These are phyloP conservation scores for Babesia sp. DNA, from an alignment of 169 alveolate species.

Conservation along the genomic window DNA sequence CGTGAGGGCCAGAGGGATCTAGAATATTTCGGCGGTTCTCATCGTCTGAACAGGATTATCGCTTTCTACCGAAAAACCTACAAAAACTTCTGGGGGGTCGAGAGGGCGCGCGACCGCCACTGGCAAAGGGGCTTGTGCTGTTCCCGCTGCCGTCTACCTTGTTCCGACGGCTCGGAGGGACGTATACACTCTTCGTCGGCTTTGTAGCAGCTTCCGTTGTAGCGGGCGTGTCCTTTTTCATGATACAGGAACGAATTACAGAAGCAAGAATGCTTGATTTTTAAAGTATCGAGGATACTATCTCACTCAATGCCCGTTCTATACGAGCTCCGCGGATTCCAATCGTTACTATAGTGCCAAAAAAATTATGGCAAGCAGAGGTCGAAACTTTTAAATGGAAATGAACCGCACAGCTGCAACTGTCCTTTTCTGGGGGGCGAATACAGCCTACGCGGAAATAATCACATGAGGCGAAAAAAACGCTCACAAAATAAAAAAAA, in stretches of 20 bases:
- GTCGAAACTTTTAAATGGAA: neutral
- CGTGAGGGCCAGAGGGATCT: constrained; percentile 5
- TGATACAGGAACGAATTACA: constrained; percentile 20
- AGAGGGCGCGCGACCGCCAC: constrained; percentile 19
- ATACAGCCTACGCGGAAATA: neutral
- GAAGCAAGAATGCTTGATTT: neutral
- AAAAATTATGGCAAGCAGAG: constrained; percentile 6
- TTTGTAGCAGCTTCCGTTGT: constrained; percentile 40
- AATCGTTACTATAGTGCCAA: neutral
- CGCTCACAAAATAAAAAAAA: neutral
- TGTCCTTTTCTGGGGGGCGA: constrained; percentile 38
- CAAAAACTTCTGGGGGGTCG: constrained; percentile 18
- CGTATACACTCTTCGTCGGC: constrained; percentile 52
- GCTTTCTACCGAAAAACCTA: neutral
- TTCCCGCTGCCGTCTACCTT: constrained; percentile 31
- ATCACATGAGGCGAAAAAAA: neutral
- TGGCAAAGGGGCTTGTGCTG: constrained; percentile 19
- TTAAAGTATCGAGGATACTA: neutral
- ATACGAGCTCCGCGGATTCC: neutral
- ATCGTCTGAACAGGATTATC: neutral
- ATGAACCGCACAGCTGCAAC: neutral
- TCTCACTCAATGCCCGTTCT: neutral
- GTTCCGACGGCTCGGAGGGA: constrained; percentile 69
- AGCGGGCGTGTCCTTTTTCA: constrained; percentile 32
- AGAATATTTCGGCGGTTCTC: constrained; percentile 26